phyloP scores from a whole-genome alignment of 2,329 filamentous ascomycete genomes.

The Hymenoscyphus salicellus region DNA sequence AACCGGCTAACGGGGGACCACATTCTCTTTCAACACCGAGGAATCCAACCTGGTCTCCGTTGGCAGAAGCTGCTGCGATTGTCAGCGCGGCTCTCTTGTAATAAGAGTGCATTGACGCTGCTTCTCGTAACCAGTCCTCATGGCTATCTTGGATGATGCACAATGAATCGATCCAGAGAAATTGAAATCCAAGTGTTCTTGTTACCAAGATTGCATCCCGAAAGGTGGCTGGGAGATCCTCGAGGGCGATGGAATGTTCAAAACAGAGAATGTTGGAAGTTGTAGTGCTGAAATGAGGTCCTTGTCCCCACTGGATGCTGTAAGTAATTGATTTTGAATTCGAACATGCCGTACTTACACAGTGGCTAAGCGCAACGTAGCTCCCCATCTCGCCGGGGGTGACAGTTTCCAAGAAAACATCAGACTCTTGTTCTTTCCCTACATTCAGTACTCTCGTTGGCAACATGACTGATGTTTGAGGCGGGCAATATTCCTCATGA shows the following conservation, averaged over 20 bases:
- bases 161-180: constrained; percentile 1
- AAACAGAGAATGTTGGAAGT: neutral
- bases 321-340: neutral
- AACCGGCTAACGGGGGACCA: neutral
- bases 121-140: neutral
- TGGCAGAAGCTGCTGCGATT: neutral
- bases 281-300: neutral
- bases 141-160: neutral
- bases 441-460: neutral
- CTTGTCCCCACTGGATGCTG: neutral
- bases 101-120: neutral
- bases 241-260: neutral
- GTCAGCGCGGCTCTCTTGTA: neutral
- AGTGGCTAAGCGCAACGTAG: neutral
- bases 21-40: neutral
- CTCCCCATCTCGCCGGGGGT: neutral
- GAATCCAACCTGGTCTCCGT: neutral
- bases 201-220: neutral
- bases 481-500: neutral
- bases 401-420: neutral
- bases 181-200: neutral
- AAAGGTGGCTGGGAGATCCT: neutral
- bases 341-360: neutral
- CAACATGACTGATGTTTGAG: neutral
- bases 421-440: neutral